phyloP scores from a whole-genome alignment of 805 yeast genomes.

The Nakazawaea molendinolei region DNA sequence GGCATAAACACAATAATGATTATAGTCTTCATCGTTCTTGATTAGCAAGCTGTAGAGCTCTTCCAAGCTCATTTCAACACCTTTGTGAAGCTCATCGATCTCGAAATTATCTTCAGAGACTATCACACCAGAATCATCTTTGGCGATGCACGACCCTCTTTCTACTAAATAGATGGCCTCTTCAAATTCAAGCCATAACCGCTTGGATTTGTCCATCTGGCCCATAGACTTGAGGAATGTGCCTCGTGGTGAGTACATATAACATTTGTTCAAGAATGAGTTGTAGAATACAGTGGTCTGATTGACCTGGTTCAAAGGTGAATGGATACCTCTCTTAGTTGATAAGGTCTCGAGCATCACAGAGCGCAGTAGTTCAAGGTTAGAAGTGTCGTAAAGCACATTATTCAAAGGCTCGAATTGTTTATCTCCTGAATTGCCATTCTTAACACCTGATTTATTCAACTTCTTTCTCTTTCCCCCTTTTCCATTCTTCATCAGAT shows the following conservation, averaged over 20 bases:
- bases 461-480: conserved; percentile 5
- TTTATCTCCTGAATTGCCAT: conserved; percentile 70
- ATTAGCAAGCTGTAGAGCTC: conserved; percentile 54
- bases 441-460: conserved; percentile 9
- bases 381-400: conserved; percentile 21
- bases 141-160: conserved; percentile 52
- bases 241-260: conserved; percentile 53
- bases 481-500: conserved; percentile 14
- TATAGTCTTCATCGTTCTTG: conserved; percentile 33
- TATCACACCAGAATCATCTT: conserved; percentile 15
- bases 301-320: conserved; percentile 15
- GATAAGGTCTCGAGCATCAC: conserved; percentile 69
- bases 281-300: conserved; percentile 23
- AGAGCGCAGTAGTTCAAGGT: conserved; percentile 46
- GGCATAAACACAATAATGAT: conserved; percentile 61
- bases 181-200: conserved; percentile 49
- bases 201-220: conserved; percentile 34
- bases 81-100: conserved; percentile 19
- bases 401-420: conserved; percentile 60
- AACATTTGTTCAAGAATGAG: conserved; percentile 16
- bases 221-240: conserved; percentile 74
- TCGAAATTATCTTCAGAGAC: conserved; percentile 12
- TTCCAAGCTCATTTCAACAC: conserved; percentile 48
- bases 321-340: conserved; percentile 36
- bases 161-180: conserved; percentile 77